Conservation (phyloP, 345 rosid genomes). For the Firmiana major region DNA sequence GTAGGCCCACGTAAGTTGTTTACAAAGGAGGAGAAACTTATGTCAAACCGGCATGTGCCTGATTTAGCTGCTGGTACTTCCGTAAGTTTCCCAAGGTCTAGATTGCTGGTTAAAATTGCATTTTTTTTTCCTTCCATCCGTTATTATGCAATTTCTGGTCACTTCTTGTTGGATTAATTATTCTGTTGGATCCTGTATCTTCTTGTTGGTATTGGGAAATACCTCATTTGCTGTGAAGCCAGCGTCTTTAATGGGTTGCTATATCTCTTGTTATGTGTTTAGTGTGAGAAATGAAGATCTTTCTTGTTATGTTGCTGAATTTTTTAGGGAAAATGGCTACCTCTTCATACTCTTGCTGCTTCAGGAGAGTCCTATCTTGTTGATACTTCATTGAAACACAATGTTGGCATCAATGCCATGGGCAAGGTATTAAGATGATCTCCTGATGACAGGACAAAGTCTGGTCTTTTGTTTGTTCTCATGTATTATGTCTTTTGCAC, state of each 20-base stretch:
- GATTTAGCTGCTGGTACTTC: slow-evolving; percentile 66
- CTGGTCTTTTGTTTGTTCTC: background rate
- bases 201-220: background rate
- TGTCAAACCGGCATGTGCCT: slow-evolving; percentile 68
- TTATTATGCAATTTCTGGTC: no score
- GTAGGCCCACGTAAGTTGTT: slow-evolving; percentile 66
- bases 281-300: background rate
- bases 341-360: slow-evolving; percentile 86
- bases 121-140: no score
- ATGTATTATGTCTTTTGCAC: background rate
- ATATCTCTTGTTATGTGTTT: background rate
- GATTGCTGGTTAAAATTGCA: slow-evolving; percentile 6
- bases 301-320: background rate
- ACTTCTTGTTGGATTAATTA: no score
- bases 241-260: background rate
- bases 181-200: background rate
- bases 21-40: slow-evolving; percentile 68
- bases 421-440: slow-evolving; percentile 46
- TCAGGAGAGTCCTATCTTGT: slow-evolving; percentile 80
- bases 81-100: slow-evolving; percentile 43
- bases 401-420: slow-evolving; percentile 71
- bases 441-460: background rate
- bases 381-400: slow-evolving; percentile 72
- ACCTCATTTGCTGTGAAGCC: background rate
- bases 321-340: slow-evolving; percentile 65